Conservation (phyloP, 805 yeast genomes). For the Torulaspora indica region DNA sequence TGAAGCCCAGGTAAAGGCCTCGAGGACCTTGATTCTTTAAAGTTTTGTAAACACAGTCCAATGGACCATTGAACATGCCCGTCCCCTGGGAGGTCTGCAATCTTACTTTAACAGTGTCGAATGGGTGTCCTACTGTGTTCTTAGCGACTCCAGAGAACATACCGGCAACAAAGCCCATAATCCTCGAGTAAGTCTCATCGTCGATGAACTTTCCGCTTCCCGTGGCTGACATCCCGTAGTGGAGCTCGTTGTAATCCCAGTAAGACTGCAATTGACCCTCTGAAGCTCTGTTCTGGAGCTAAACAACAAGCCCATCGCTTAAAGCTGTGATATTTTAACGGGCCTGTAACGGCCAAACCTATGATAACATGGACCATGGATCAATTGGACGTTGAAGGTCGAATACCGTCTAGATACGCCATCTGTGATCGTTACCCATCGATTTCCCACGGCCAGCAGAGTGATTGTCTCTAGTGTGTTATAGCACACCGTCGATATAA, state of each 20-base stretch:
- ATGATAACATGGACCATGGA: not conserved
- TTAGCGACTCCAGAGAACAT: slow-evolving; percentile 82
- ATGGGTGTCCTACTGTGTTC: slow-evolving; percentile 89
- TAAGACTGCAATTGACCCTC: not conserved
- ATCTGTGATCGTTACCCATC: not conserved
- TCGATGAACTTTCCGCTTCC: slow-evolving; percentile 12
- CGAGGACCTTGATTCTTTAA: slow-evolving; percentile 65
- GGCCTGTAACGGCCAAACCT: slow-evolving; percentile 15
- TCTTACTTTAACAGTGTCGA: slow-evolving; percentile 85
- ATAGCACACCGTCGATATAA: too few relatives aligned
- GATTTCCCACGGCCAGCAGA: not conserved
- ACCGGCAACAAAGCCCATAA: slow-evolving; percentile 81
- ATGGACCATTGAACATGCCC: slow-evolving; percentile 69
- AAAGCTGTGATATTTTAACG: slow-evolving; percentile 1
- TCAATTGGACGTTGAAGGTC: not conserved
- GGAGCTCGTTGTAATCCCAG: not conserved
- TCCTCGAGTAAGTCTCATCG: slow-evolving; percentile 26
- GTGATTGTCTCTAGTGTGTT: too few relatives aligned
- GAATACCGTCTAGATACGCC: not conserved
- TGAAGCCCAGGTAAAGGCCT: slow-evolving; percentile 85
- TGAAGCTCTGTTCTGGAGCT: not conserved
- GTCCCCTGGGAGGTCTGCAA: slow-evolving; percentile 65
- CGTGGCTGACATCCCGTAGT: slow-evolving; percentile 1
- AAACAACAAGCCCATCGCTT: not conserved
- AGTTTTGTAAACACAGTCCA: slow-evolving; percentile 75